A percentile compares a stretch with the other conserved stretches of the same genome.
phyloP scores from a whole-genome alignment of 352 stramenopile species.

The Phytophthora parvispora region DNA sequence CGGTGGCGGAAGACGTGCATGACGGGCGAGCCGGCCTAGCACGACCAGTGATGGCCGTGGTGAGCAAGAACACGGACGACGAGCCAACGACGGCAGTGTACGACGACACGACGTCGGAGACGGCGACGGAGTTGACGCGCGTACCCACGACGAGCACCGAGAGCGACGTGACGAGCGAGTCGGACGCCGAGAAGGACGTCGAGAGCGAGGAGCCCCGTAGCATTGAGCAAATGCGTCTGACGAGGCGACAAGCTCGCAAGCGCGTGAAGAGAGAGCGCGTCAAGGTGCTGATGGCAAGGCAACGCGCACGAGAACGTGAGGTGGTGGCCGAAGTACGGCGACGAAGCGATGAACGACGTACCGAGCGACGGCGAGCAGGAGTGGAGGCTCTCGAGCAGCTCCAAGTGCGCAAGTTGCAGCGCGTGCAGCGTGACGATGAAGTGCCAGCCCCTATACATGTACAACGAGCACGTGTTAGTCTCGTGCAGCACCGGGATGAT shows the following conservation, averaged over 20 bases:
- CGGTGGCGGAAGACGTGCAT: too few relatives aligned
- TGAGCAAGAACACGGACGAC: too few relatives aligned
- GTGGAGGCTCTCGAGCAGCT: not conserved
- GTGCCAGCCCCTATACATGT: too few relatives aligned
- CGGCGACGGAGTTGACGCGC: not conserved
- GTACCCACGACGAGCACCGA: not conserved
- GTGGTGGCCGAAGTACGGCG: not conserved
- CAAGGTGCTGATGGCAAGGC: not conserved
- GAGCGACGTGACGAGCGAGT: not conserved
- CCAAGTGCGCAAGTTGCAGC: not conserved
- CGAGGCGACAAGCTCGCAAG: not conserved
- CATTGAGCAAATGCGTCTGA: not conserved
- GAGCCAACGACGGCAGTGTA: not conserved
- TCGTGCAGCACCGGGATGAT: not conserved
- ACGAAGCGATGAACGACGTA: not conserved
- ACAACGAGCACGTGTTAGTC: not conserved
- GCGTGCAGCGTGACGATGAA: not conserved
- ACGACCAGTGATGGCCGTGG: too few relatives aligned
- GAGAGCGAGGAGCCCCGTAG: not conserved
- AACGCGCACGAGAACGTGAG: not conserved
- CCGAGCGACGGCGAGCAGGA: not conserved
- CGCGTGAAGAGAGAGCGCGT: not conserved
- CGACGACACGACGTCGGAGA: too few relatives aligned
- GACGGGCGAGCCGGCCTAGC: too few relatives aligned
- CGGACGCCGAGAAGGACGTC: not conserved